Conservation (phyloP, 495 filamentous ascomycete genomes). For the Tuber aestivum region DNA sequence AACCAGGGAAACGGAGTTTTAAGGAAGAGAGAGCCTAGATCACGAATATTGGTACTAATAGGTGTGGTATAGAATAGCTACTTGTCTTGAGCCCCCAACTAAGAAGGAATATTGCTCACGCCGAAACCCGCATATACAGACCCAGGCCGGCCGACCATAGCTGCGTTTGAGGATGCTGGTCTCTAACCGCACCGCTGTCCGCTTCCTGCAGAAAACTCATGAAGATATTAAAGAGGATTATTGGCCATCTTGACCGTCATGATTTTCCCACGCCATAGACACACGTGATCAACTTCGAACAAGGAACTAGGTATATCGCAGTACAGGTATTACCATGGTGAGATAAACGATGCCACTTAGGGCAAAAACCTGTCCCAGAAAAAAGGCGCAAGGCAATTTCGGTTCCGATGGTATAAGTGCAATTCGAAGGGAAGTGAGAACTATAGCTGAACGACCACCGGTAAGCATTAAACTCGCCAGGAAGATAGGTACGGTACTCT, state of each 20-base stretch:
- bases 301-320: neutral
- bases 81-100: too few species aligned
- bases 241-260: neutral
- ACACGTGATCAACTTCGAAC: neutral
- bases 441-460: neutral
- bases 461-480: neutral
- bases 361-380: neutral
- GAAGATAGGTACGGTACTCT: too few species aligned
- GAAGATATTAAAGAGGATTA: neutral
- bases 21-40: neutral
- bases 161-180: neutral
- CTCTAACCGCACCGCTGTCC: neutral
- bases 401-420: neutral
- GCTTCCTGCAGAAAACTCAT: neutral
- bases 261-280: neutral
- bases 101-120: neutral
- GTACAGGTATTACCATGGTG: neutral
- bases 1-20: neutral
- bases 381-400: neutral
- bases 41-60: too few species aligned
- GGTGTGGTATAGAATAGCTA: too few species aligned
- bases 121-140: neutral
- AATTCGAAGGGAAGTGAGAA: neutral
- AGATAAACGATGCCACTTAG: neutral
- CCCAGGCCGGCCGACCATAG: neutral